A percentile compares a stretch with the other conserved stretches of the same genome.
phyloP scores from a whole-genome alignment of 257 asterid genomes.

The Solanum chiquidenum region DNA sequence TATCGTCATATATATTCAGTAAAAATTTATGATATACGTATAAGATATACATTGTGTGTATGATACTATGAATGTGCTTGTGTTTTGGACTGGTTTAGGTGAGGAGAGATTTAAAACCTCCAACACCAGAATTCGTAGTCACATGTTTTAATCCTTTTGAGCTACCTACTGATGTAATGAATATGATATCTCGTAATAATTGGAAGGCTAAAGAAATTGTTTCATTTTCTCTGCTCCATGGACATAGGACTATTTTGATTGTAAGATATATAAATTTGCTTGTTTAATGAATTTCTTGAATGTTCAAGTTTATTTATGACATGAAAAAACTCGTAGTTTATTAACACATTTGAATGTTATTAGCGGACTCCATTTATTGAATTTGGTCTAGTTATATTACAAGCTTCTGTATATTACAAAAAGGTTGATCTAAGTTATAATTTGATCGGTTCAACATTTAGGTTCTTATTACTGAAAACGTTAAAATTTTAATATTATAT shows the following conservation, averaged over 20 bases:
- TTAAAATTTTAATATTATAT: no score
- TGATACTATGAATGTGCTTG: not conserved
- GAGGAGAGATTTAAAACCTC: not conserved
- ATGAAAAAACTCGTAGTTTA: not conserved
- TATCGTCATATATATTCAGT: not conserved
- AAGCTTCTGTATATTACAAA: no score
- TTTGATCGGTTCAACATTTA: no score
- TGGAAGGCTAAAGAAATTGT: not conserved
- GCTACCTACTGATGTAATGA: no score
- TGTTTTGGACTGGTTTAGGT: not conserved
- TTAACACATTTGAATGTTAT: not conserved
- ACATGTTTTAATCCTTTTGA: not conserved
- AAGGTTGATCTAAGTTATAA: no score
- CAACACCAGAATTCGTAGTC: not conserved
- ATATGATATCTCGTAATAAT: not conserved
- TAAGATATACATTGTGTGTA: not conserved
- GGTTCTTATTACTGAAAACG: no score
- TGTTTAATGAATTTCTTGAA: not conserved
- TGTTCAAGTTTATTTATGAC: not conserved
- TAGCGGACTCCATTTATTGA: no score
- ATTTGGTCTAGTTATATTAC: no score
- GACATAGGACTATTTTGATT: not conserved
- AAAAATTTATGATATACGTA: not conserved
- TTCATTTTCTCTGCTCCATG: not conserved
- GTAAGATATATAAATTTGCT: not conserved